A percentile compares a stretch with the other conserved stretches of the same genome.
These are phyloP conservation scores for Xylaria castorea DNA, from an alignment of 495 filamentous ascomycete species.

Conservation along the genomic window DNA sequence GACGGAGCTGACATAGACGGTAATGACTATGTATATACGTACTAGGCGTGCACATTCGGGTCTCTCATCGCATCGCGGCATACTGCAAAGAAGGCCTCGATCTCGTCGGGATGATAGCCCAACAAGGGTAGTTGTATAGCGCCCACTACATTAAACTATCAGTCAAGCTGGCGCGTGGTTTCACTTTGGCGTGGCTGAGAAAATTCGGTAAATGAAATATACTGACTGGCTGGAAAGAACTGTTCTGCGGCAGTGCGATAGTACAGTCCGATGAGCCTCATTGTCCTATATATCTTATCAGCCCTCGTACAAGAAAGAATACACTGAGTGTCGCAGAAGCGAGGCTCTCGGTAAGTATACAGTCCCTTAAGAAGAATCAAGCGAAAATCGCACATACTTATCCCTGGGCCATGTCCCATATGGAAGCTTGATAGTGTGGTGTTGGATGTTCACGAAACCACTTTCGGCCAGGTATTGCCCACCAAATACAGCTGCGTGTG, in stretches of 20 bases:
- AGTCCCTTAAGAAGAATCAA: background rate
- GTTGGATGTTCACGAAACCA: slow-evolving; percentile 64
- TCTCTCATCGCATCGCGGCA: slow-evolving; percentile 56
- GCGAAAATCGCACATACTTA: slow-evolving; percentile 39
- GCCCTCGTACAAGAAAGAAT: background rate
- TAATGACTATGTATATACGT: slow-evolving; percentile 2
- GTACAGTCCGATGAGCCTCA: slow-evolving; percentile 54
- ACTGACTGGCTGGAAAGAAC: slow-evolving; percentile 42
- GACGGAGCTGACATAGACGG: background rate
- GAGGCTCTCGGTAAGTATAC: background rate
- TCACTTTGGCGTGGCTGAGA: slow-evolving; percentile 43
- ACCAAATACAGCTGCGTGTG: slow-evolving; percentile 54
- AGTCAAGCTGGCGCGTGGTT: slow-evolving; percentile 2
- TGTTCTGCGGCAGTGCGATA: slow-evolving; percentile 45
- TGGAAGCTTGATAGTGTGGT: slow-evolving; percentile 57
- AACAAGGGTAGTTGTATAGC: slow-evolving; percentile 55
- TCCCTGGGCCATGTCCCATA: slow-evolving; percentile 62
- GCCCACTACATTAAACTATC: slow-evolving; percentile 33
- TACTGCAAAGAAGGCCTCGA: slow-evolving; percentile 58
- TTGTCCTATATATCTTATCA: slow-evolving; percentile 24
- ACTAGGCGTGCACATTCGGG: slow-evolving; percentile 59
- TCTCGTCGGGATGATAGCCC: slow-evolving; percentile 58
- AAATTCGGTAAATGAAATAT: background rate
- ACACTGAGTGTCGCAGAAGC: background rate
- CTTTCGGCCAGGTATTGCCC: slow-evolving; percentile 58